Base-by-base conservation (phyloP, 75 land plant species). In the Cryptomeria japonica region DNA sequence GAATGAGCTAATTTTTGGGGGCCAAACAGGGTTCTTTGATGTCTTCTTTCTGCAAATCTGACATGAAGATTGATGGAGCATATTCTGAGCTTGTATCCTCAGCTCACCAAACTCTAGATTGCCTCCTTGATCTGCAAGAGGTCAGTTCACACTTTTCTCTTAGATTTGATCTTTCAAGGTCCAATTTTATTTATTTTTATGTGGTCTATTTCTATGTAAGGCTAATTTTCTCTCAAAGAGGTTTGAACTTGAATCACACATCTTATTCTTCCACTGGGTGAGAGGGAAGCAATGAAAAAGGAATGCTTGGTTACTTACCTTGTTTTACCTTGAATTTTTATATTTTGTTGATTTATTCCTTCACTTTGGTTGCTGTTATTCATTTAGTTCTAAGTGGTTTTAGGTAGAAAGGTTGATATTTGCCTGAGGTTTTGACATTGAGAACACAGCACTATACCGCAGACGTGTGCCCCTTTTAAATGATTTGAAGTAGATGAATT, bases 71-170 rank as follows among this genome's bases (percentile, higher is more conserved):
- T 83, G 90, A 88, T 85, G 89, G 85, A 85, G 96, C 94, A 70
- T 96, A 96, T 90, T 88, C 90, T 28, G 87, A 92, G 19, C 84
- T 96, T 34, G 86, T 93, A 38, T 80, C 90, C 12, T 91, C 94
- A 19, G 91, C 94, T 73, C 82, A 87, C 84, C 86, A 90, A 55
- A 95, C 95, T 36, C 87, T 95, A 49, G 84, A 94, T 89, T 89
- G 93, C 49, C 64, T 95, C 19, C 78, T 94, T 85, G 95, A 95
- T 41, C 84, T 96, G 38, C 93, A 96, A 79, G 88, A 93, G 92
- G 97, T 96, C 82, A 47, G 75, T 8, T 61, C 77, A 22, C 64
- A 32, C 70, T 84, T 13, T 9, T 36, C 44, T 58, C 28, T 36
- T 80, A 64, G 34, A 73, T 73, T 73, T 73, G 37, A 32, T 73